Conservation (phyloP, 1,139 yeast species). For the Protomyces inouyei region DNA sequence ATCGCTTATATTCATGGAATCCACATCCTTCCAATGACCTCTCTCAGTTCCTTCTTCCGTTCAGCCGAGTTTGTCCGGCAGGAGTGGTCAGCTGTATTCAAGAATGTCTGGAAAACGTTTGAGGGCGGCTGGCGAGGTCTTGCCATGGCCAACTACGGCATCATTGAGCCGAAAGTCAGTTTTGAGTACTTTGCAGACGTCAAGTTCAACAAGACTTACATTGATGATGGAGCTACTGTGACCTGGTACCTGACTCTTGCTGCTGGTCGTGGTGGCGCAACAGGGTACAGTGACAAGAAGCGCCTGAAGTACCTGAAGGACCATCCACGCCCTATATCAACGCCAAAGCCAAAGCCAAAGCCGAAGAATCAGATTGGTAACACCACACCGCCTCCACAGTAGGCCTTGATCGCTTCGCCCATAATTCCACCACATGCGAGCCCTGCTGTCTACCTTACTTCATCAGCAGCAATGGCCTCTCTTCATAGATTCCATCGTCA, state of each 20-base stretch:
- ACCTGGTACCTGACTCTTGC: slow-evolving; percentile 85
- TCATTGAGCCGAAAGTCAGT: slow-evolving; percentile 49
- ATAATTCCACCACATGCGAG: no score
- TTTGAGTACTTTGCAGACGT: slow-evolving; percentile 61
- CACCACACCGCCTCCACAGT: no score
- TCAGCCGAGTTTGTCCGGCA: neutral
- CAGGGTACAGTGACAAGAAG: neutral
- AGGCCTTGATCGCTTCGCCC: no score
- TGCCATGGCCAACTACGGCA: neutral
- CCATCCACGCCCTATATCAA: no score
- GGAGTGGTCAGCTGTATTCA: neutral
- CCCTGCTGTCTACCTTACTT: no score
- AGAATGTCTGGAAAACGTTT: slow-evolving; percentile 32
- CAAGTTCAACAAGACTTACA: slow-evolving; percentile 47
- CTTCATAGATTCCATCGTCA: no score
- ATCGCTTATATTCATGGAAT: slow-evolving; percentile 88
- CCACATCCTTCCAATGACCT: slow-evolving; percentile 43
- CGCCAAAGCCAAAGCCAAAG: no score
- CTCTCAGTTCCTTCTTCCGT: slow-evolving; percentile 17
- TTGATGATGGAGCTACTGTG: slow-evolving; percentile 84
- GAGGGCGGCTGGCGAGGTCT: slow-evolving; percentile 12
- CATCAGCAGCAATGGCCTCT: no score
- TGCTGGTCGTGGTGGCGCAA: slow-evolving; percentile 46
- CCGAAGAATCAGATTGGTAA: no score
- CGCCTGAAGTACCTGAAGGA: neutral